phyloP scores from a whole-genome alignment of 257 asterid species.

The Solanum clarkiae region DNA sequence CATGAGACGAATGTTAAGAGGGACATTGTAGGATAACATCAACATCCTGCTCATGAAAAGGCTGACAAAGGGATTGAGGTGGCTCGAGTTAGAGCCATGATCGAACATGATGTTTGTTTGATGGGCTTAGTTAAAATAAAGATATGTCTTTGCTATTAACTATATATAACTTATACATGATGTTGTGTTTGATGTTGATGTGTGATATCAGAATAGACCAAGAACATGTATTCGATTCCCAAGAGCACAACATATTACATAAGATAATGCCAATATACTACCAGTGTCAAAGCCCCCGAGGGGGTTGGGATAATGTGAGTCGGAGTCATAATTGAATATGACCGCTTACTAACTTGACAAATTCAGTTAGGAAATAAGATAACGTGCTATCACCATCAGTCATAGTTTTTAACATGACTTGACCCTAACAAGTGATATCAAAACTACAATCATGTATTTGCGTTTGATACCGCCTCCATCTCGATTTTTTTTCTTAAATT shows the following conservation, averaged over 20 bases:
- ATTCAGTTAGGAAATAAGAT: neutral
- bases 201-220: neutral
- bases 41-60: too few relatives aligned
- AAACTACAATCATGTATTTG: neutral
- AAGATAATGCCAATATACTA: neutral
- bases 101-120: neutral
- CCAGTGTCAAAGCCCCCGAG: neutral
- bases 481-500: neutral
- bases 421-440: neutral
- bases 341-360: too few relatives aligned
- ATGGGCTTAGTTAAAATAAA: neutral
- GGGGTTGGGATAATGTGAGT: rapidly evolving
- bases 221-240: neutral
- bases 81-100: neutral
- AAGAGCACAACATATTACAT: neutral
- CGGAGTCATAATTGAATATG: neutral
- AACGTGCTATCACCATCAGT: neutral
- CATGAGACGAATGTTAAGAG: neutral
- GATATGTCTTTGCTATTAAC: too few relatives aligned
- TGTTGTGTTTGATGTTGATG: neutral
- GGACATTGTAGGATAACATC: too few relatives aligned
- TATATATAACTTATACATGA: too few relatives aligned
- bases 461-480: neutral
- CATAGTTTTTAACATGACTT: neutral
- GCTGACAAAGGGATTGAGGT: neutral